Conservation (phyloP, 805 yeast genomes). For the Torulaspora indica region DNA sequence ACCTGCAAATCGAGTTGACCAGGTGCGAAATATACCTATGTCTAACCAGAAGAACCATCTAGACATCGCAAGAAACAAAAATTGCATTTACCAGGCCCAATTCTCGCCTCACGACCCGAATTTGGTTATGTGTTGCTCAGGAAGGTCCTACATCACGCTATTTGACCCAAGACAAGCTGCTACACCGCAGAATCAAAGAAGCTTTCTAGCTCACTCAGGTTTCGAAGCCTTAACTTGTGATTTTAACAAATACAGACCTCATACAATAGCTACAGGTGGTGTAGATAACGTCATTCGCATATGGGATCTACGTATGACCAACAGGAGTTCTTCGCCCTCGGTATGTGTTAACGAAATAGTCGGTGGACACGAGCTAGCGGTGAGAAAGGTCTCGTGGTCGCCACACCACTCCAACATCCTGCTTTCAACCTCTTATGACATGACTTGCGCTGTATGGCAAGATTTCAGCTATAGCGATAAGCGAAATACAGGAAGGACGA, state of each 20-base stretch:
- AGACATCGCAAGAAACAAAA: conserved; percentile 38
- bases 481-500: conserved; percentile 41
- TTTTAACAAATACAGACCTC: conserved; percentile 83
- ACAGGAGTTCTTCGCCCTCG: conserved; percentile 17
- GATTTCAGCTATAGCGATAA: conserved; percentile 62
- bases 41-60: conserved; percentile 36
- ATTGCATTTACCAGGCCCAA: conserved; percentile 73
- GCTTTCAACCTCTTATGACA: conserved; percentile 80
- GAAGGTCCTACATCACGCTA: conserved; percentile 67
- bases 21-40: conserved; percentile 31
- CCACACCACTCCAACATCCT: conserved; percentile 75
- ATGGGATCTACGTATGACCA: conserved; percentile 82
- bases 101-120: conserved; percentile 84
- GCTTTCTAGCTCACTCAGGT: conserved; percentile 70
- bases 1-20: conserved; percentile 23
- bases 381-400: conserved; percentile 78
- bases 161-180: conserved; percentile 76
- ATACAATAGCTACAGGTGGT: conserved; percentile 83
- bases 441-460: conserved; percentile 85
- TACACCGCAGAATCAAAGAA: conserved; percentile 48
- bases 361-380: conserved; percentile 83
- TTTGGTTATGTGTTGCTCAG: conserved; percentile 58
- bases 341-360: conserved; percentile 65
- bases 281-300: conserved; percentile 78
- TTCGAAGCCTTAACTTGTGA: conserved; percentile 77